phyloP scores from a whole-genome alignment of 345 rosid species.

The Balakata baccata region DNA sequence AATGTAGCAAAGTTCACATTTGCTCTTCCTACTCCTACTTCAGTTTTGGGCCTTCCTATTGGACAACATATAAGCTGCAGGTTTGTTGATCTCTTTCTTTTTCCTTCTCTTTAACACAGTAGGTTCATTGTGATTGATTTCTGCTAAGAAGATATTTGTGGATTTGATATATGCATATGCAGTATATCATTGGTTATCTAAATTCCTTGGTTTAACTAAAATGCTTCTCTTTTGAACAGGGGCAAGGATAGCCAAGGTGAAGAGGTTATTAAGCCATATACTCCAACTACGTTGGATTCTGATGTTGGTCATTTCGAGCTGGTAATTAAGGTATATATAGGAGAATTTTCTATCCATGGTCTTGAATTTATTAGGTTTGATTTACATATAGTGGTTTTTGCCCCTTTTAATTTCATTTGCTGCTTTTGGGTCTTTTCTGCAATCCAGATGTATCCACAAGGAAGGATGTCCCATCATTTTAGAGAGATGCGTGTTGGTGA shows the following conservation, averaged over 20 bases:
- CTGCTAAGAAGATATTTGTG: background rate
- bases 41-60: conserved; percentile 91
- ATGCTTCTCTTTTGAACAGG: conserved; percentile 32
- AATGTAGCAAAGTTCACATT: conserved; percentile 91
- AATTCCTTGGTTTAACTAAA: background rate
- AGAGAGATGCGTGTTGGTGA: conserved; percentile 88
- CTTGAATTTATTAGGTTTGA: conserved; percentile 10
- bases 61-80: conserved; percentile 98
- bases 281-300: conserved; percentile 92
- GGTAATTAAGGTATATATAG: conserved; percentile 70
- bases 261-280: conserved; percentile 89
- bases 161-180: background rate
- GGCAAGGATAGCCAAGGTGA: conserved; percentile 83
- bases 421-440: conserved; percentile 11
- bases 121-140: background rate
- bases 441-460: conserved; percentile 93
- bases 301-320: conserved; percentile 81
- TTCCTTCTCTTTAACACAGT: background rate
- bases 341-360: conserved; percentile 10
- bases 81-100: conserved; percentile 31
- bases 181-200: background rate
- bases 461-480: conserved; percentile 99
- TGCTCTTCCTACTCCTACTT: conserved; percentile 69
- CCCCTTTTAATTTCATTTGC: background rate
- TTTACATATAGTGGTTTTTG: background rate